Evolutionary conservation across 768 basidiomycete species (phyloP), one percentile per base, ranked within the genome.

Genomic region (Tulasnella sp.): DNA sequence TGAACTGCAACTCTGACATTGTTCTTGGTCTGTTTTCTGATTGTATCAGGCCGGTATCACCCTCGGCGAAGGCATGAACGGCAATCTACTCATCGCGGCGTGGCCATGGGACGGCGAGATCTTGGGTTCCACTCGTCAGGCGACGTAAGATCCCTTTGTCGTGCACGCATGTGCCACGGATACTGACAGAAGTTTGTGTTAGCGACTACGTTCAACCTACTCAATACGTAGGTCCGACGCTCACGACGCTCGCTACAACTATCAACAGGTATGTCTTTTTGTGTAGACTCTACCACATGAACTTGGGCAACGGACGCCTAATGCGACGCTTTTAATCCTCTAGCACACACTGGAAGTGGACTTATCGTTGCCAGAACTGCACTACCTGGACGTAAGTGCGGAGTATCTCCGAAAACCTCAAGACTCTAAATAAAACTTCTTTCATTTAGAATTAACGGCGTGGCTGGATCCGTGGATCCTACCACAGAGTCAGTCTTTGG

Each of bases 361-460:
- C 82, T 2, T 84, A 76, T 70, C 74, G 80, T 17, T 84, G 82
- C 74, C 78, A 82, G 65, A 78, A 81, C 68, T 84, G 82, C 71
- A 77, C 80, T 2, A 52, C 60, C 9, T 66, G 65, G 65, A 42
- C 48, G 45, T 59, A 31, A 56, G 54, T 34, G 11, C 15, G 21
- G 3, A 15, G 8, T 41, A 2, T 22, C 21, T 12, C 24, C n/a
- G 9, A 1, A 19, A n/a, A 19, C 7, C 24, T 41, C 15, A 42
- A 10, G 31, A 22, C 27, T 9, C 11, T 24, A 69, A 24, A 80
- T 81, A 67, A 60, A 75, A 74, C 22, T 53, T 19, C 19, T 10
- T 9, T 29, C 25, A 15, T 22, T 38, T 17, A 60, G 59, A 27
- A 60, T 61, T 19, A 55, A 56, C 29, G 53, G 60, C 21, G 48